Conservation (phyloP, 2,329 filamentous ascomycete species). For the Fusarium sp. region DNA sequence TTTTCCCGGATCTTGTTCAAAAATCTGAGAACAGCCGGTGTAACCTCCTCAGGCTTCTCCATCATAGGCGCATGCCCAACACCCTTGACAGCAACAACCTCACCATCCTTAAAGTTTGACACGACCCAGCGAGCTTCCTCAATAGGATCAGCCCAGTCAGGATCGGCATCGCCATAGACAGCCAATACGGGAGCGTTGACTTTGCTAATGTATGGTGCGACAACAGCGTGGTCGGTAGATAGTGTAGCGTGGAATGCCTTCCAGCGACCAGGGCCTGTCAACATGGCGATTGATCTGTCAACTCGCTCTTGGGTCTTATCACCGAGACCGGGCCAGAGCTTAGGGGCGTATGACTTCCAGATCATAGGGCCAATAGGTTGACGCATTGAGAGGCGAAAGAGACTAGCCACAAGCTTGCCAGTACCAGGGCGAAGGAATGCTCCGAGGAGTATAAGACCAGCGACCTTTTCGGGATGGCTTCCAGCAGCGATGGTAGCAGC, state of each 20-base stretch:
- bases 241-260: constrained; percentile 31
- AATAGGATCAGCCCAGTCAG: constrained; percentile 30
- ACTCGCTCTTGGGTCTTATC: constrained; percentile 20
- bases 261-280: constrained; percentile 26
- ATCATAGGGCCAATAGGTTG: constrained; percentile 5
- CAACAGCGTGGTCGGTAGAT: constrained; percentile 17
- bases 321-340: constrained; percentile 30
- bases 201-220: constrained; percentile 16
- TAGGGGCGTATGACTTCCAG: constrained; percentile 21
- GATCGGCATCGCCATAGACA: constrained; percentile 31
- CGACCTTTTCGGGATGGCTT: constrained; percentile 17
- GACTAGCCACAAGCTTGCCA: background rate
- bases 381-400: constrained; percentile 1
- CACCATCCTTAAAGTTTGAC: constrained; percentile 9
- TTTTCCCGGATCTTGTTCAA: background rate
- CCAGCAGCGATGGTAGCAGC: constrained; percentile 28
- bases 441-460: constrained; percentile 17
- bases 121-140: constrained; percentile 25
- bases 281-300: constrained; percentile 7
- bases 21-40: constrained; percentile 8
- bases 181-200: constrained; percentile 30
- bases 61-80: constrained; percentile 27
- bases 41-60: constrained; percentile 22
- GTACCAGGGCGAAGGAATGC: constrained; percentile 21
- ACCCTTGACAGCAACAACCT: constrained; percentile 15